Base-by-base conservation (phyloP, 2,329 filamentous ascomycete genomes). In the Lasiodiplodia sp. region DNA sequence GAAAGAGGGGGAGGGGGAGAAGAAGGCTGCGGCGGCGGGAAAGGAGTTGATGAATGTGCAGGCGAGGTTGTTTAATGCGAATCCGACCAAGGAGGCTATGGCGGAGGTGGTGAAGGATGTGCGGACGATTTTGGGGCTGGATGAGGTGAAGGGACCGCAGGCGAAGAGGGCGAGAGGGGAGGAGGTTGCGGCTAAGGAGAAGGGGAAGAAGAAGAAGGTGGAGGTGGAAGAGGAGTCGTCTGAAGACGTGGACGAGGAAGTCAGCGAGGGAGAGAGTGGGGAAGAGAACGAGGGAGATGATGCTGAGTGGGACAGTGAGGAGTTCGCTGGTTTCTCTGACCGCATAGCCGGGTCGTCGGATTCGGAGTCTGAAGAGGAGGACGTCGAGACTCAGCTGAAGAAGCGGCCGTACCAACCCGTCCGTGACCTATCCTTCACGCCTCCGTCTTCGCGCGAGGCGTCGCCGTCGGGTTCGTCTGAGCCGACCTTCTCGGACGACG, bases 31-130 rank as follows among this genome's bases (percentile, higher is more conserved):
- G 28, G 18, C n/a, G 21, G 75, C 77, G 2, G 76, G 81, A 16
- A 71, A 79, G 0, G 83, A 85, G 1, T 80, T 83, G 65, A 80
- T 86, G 21, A 90, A 90, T 78, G 87, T 90, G 16, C 79, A 83
- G 57, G 88, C 87, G 16, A 79, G 88, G 65, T 71, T 90, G 64
- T 89, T 86, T 74, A 90, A 88, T 69, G 87, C 87, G 16, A 85
- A 83, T 66, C 86, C 86, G 0, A 87, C 89, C 14, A 86, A 85
- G 75, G 83, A 86, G 71, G 85, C 83, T 2, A 76, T 89, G 53
- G 82, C 83, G 25, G 80, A 80, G 44, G 79, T 85, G 31, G 71
- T 83, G 38, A 76, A 76, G 4, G 81, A 81, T 40, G 72, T 85
- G 68, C 81, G 81, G 73, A 71, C 64, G 2, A 80, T 81, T 49